phyloP scores from a whole-genome alignment of 75 land plant genomes.

The Pinus tabuliformis region DNA sequence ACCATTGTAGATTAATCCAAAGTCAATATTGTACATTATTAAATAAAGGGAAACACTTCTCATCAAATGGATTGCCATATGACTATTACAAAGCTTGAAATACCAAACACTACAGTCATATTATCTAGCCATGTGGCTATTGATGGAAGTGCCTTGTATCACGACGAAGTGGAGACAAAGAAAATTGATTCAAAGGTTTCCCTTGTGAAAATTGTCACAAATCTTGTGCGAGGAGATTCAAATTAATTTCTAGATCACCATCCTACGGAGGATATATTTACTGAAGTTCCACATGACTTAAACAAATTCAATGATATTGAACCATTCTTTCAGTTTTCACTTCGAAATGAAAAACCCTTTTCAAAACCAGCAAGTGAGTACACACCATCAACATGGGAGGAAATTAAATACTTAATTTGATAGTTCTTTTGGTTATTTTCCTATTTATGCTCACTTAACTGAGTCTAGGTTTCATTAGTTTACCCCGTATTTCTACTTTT shows the following conservation, averaged over 20 bases:
- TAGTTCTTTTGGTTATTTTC: not conserved
- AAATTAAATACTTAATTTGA: not conserved
- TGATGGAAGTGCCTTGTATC: not conserved
- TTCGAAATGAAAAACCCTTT: constrained; percentile 10
- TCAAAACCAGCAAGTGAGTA: constrained; percentile 11
- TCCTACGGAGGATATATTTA: constrained; percentile 9
- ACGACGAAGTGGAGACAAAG: constrained; percentile 52
- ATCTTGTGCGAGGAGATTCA: constrained; percentile 11
- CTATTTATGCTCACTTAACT: not conserved
- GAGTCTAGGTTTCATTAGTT: too few relatives aligned
- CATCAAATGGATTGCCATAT: not conserved
- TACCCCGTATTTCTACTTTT: too few relatives aligned
- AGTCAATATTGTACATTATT: not conserved
- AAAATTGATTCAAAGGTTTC: constrained; percentile 28
- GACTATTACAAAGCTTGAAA: constrained; percentile 28
- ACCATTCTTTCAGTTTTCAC: constrained; percentile 4
- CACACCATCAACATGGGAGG: not conserved
- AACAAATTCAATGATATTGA: constrained; percentile 18
- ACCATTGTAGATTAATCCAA: not conserved
- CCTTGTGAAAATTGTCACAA: constrained; percentile 10
- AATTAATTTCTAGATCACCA: constrained; percentile 19
- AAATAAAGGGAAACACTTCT: not conserved
- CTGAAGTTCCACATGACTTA: constrained; percentile 18
- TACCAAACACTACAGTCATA: not conserved
- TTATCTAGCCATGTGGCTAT: constrained; percentile 17